Evolutionary conservation across 768 basidiomycete genomes (phyloP), one percentile per base, ranked within the genome.

Genomic region (Tricholoma hemisulphureum): DNA sequence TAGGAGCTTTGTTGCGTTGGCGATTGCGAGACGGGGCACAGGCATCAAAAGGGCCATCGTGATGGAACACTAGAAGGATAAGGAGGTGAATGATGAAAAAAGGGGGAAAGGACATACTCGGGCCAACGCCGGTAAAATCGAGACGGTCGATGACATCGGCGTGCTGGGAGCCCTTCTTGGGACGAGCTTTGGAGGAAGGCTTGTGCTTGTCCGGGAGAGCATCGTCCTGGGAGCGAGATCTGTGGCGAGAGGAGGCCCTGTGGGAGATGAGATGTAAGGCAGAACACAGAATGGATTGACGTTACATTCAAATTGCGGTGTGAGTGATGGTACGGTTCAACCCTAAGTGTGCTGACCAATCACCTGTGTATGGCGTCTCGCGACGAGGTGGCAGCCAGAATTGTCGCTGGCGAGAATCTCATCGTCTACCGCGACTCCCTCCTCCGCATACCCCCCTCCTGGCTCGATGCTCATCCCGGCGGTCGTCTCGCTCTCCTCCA

Each of bases 41-140:
- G 26, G 92, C 93, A 68, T 95, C 92, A 69, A 94, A 95, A 11
- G 92, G 93, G 28, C 92, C 92, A 66, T 94, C 93, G 66, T 95
- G 92, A 67, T 95, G 92, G 74, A 94, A 91, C 85, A 91, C 92
- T 94, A 62, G 26, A 23, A 41, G 34, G 51, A 69, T 64, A 55
- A 63, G 65, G 63, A 53, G 55, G 58, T 32, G 55, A 52, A 16
- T 37, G 24, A 60, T n/a, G 31, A 57, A 57, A 62, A 51, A 53
- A 48, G 56, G 60, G n/a, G n/a, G n/a, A n/a, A n/a, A n/a, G n/a
- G 46, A 83, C 91, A 62, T 67, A 93, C 92, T 91, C 56, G 88
- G 84, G 8, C 91, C 91, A 39, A 92, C 88, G 65, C 92, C 88
- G 16, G 89, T 89, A 58, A 84, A 89, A 74, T 94, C 92, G 58